phyloP scores from a whole-genome alignment of 176 grass and related monocot species.

The Ensete glaucum region DNA sequence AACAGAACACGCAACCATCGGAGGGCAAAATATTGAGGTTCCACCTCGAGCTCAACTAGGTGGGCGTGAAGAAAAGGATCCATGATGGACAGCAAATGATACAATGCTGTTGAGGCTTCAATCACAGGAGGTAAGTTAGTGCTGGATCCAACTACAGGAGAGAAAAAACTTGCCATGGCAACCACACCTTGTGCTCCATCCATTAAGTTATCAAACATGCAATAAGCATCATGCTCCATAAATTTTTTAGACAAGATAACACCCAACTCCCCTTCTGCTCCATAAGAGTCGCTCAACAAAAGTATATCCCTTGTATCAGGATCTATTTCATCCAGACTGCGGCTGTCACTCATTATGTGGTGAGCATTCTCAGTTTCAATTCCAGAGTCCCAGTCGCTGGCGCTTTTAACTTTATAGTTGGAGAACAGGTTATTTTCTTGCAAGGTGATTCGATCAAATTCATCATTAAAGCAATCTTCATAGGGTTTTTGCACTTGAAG shows the following conservation, averaged over 20 bases:
- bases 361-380: conserved; percentile 23
- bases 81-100: conserved; percentile 65
- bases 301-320: conserved; percentile 60
- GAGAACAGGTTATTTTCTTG: conserved; percentile 47
- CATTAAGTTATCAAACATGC: conserved; percentile 86
- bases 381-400: conserved; percentile 8
- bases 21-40: conserved; percentile 96
- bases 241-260: conserved; percentile 88
- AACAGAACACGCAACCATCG: conserved; percentile 91
- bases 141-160: conserved; percentile 38
- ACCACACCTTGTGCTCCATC: conserved; percentile 52
- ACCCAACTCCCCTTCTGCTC: conserved; percentile 90
- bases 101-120: conserved; percentile 90
- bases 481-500: conserved; percentile 65
- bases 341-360: conserved; percentile 29
- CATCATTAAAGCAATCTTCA: conserved; percentile 74
- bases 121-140: conserved; percentile 65
- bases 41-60: conserved; percentile 83
- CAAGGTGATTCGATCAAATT: conserved; percentile 61
- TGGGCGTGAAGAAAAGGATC: conserved; percentile 85
- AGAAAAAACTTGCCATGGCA: conserved; percentile 81
- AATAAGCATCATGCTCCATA: conserved; percentile 97
- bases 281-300: conserved; percentile 85
- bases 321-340: conserved; percentile 57
- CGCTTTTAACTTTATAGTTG: conserved; percentile 55